A percentile compares a stretch with the other conserved stretches of the same genome.
phyloP scores from a whole-genome alignment of 1,284 basidiomycete species.

The Anthracocystis walkeri region DNA sequence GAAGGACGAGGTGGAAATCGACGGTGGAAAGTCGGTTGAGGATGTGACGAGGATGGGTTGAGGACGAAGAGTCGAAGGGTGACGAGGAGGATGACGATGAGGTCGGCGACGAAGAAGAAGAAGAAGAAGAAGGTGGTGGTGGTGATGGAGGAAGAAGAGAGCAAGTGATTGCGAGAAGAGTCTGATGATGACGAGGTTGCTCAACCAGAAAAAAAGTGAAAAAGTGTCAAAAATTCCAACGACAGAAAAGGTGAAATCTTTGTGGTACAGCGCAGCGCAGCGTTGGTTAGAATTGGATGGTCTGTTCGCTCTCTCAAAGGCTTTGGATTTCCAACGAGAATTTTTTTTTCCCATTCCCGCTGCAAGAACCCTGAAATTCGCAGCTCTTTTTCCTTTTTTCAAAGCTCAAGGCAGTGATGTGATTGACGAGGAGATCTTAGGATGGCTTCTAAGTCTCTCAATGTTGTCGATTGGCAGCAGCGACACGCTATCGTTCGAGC shows the following conservation, averaged over 20 bases:
- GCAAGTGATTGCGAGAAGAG: neutral
- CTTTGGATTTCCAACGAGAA: neutral
- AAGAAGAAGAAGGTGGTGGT: slow-evolving; percentile 22
- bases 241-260: slow-evolving; percentile 3
- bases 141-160: slow-evolving; percentile 14
- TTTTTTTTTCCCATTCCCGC: neutral
- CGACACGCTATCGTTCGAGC: too few relatives aligned
- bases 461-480: too few relatives aligned
- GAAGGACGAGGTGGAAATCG: slow-evolving; percentile 15
- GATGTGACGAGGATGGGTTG: neutral
- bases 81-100: slow-evolving; percentile 13
- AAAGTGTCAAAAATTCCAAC: slow-evolving; percentile 14
- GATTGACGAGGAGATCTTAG: too few relatives aligned
- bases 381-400: neutral
- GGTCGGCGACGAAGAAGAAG: slow-evolving; percentile 22
- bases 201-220: slow-evolving; percentile 9
- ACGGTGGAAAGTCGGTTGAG: slow-evolving; percentile 1
- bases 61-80: slow-evolving; percentile 1
- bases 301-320: slow-evolving; percentile 9
- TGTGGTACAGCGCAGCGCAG: slow-evolving; percentile 29
- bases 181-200: neutral
- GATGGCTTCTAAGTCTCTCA: too few relatives aligned
- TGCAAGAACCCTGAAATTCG: slow-evolving; percentile 3
- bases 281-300: neutral
- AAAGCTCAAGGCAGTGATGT: neutral